A percentile compares a stretch with the other conserved stretches of the same genome.
These are phyloP conservation scores for Colletotrichum orbiculare DNA, from an alignment of 2,329 filamentous ascomycete genomes.

Conservation along the genomic window DNA sequence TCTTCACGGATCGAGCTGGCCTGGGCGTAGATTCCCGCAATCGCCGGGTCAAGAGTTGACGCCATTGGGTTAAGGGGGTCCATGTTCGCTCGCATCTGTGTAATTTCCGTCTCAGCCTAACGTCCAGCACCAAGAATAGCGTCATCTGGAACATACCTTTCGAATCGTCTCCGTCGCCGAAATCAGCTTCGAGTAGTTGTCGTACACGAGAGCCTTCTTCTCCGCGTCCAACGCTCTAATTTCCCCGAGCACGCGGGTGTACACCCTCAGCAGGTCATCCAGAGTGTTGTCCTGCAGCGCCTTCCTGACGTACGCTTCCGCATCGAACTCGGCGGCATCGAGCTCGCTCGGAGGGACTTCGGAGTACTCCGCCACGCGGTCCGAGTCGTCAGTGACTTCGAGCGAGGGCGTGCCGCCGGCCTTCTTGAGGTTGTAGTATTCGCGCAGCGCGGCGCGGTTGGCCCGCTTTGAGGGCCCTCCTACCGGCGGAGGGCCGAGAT, in stretches of 20 bases:
- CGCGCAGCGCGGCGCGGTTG: constrained; percentile 88
- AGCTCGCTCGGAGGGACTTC: constrained; percentile 77
- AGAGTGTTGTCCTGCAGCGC: constrained; percentile 72
- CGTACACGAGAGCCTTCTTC: constrained; percentile 96
- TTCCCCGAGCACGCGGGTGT: constrained; percentile 80
- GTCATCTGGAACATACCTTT: constrained; percentile 60
- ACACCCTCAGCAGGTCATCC: constrained; percentile 75
- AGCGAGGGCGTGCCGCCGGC: constrained; percentile 50
- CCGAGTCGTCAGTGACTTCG: constrained; percentile 55
- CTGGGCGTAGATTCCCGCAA: constrained; percentile 77
- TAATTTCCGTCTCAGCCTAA: background rate
- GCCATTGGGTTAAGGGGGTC: constrained; percentile 81
- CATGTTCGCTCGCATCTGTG: constrained; percentile 81
- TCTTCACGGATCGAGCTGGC: constrained; percentile 65
- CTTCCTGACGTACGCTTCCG: constrained; percentile 73
- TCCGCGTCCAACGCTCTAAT: constrained; percentile 93
- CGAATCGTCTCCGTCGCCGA: constrained; percentile 96
- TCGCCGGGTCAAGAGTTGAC: constrained; percentile 77
- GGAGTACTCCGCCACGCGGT: constrained; percentile 49
- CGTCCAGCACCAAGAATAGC: background rate
- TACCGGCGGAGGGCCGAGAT: constrained; percentile 41
- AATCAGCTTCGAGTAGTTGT: constrained; percentile 98
- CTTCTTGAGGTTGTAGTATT: constrained; percentile 89
- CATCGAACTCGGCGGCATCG: constrained; percentile 78
- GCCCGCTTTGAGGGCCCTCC: constrained; percentile 58